Evolutionary conservation across 345 rosid genomes (phyloP).

Genomic region (Bruguiera gymnorhiza): DNA sequence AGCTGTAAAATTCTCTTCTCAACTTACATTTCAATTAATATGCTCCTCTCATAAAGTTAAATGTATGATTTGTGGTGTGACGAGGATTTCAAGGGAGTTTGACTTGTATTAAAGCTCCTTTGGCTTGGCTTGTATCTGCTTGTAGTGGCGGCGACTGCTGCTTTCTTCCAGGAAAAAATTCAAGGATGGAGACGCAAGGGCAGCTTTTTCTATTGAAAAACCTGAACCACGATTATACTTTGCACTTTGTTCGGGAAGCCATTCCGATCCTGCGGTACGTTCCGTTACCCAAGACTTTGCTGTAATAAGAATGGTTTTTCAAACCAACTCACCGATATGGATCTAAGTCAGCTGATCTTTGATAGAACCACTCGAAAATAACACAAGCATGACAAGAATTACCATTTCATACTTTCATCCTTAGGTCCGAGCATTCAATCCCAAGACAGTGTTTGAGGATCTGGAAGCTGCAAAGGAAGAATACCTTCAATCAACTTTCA

Average conservation of each 20-base stretch:
- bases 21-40: no score
- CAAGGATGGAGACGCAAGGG: slow-evolving; percentile 54
- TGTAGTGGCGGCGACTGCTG: slow-evolving; percentile 64
- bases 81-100: no score
- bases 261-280: slow-evolving; percentile 81
- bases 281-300: not conserved
- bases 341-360: not conserved
- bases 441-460: slow-evolving; percentile 66
- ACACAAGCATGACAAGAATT: not conserved
- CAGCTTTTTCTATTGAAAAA: slow-evolving; percentile 47
- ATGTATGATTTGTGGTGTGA: no score
- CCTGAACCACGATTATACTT: slow-evolving; percentile 77
- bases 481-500: slow-evolving; percentile 56
- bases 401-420: not conserved
- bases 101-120: no score
- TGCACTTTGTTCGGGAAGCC: slow-evolving; percentile 71
- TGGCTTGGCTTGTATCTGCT: slow-evolving; percentile 4
- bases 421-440: slow-evolving; percentile 68
- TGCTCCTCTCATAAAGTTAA: no score
- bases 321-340: no score
- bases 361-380: not conserved
- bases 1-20: no score
- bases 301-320: not conserved
- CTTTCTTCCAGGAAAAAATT: slow-evolving; percentile 54
- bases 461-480: slow-evolving; percentile 79